Base-by-base conservation (phyloP, 2,329 filamentous ascomycete species). In the Verticillium longisporum region DNA sequence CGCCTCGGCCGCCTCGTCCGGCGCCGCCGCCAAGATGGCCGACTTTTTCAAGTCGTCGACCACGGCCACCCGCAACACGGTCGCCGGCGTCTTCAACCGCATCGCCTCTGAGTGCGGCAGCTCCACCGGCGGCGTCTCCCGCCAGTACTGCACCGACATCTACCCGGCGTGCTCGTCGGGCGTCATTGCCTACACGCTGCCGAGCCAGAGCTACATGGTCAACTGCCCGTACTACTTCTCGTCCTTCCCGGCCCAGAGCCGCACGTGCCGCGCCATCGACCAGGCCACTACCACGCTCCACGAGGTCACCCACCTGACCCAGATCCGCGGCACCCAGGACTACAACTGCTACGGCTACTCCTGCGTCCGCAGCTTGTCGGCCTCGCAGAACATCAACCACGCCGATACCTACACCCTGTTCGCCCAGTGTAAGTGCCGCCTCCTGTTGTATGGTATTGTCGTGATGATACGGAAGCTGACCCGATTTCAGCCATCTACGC, bases 231-330 rank as follows among this genome's bases (percentile, higher is more conserved):
- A 84, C 21, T 87, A 81, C 74, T 89, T 86, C 76, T 50, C 45
- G 45, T 74, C 70, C 15, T 77, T 89, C 9, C 76, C 83, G 0
- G 76, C 78, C 1, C 62, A 84, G 34, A 74, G 80, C 9, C 66
- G 66, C 9, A 73, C 70, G 1, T 90, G 88, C 75, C 85, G 89
- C 69, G 80, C 68, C 2, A 87, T 89, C 73, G 87, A 89, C 68
- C 84, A 87, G 74, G 84, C 83, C 2, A 87, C 82, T 10, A 89
- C 87, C 14, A 80, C 80, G 36, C 71, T 90, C 14, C 88, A 90
- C 68, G 88, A 90, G 77, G 77, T 80, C 66, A 88, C 87, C 9
- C 88, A 90, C 69, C 64, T 81, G 77, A 81, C n/a, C 73, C 80
- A 69, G 78, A 74, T 73, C 63, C 83, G 83, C 61, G 83, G 85